Conservation (phyloP, 805 yeast genomes). For the Debaryomyces castellii region DNA sequence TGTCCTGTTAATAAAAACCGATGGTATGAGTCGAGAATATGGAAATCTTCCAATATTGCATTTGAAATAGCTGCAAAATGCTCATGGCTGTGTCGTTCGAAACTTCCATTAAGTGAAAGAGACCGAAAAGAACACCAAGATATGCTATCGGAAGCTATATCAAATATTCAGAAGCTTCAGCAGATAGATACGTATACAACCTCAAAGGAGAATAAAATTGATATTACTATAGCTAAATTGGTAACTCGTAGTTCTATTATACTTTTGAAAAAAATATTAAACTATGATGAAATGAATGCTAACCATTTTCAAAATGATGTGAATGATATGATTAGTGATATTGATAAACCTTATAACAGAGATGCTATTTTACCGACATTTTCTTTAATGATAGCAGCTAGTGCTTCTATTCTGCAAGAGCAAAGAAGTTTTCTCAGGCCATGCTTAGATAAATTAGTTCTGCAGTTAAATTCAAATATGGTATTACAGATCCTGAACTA, state of each 20-base stretch:
- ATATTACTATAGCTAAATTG: conserved; percentile 4
- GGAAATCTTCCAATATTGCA: conserved; percentile 2
- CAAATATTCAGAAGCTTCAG: not conserved
- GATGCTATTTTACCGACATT: conserved; percentile 6
- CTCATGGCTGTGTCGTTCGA: conserved; percentile 5
- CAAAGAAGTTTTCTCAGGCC: conserved; percentile 1
- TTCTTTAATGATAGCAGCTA: conserved; percentile 3
- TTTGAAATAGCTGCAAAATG: conserved; percentile 7
- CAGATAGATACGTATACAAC: not conserved
- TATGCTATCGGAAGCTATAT: not conserved
- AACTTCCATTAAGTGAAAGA: conserved; percentile 3
- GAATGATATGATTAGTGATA: conserved; percentile 2
- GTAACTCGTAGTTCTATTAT: conserved; percentile 3
- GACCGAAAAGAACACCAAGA: not conserved
- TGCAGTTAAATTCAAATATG: conserved; percentile 5
- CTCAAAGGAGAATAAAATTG: not conserved
- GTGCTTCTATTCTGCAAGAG: not conserved
- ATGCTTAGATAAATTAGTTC: conserved; percentile 1
- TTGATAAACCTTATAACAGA: conserved; percentile 4
- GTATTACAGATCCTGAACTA: conserved; percentile 5
- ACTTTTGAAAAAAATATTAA: conserved; percentile 4
- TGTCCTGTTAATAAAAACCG: not conserved
- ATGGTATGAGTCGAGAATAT: not conserved
- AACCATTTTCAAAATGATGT: conserved; percentile 3
- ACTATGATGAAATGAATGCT: not conserved